Evolutionary conservation across 768 basidiomycete species (phyloP), one percentile per base, ranked within the genome.

Genomic region (Daedaleopsis sinensis): DNA sequence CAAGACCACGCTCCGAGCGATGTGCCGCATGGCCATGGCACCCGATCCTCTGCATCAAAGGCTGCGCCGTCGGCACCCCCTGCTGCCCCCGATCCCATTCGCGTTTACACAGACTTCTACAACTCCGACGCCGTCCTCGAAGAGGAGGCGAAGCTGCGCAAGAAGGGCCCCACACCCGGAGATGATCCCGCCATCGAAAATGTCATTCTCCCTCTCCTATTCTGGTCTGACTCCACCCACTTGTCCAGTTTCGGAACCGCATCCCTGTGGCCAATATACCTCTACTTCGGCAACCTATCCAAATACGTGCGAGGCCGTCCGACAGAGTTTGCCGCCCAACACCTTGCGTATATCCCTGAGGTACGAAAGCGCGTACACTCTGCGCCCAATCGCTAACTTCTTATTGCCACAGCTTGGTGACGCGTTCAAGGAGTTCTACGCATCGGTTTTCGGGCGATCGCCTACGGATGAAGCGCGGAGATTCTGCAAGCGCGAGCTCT

Each of bases 331-430:
- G 72, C 77, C 1, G 68, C 70, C 13, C 76, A 81, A 55, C 78
- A 79, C 59, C 16, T 80, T 0, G 81, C 78, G 11, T 82, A 82
- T 63, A 71, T 82, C n/a, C 82, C 80, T n/a, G 46, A 21, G 15
- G 0, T 69, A 69, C 15, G 78, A 39, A 38, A 27, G 7, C 38
- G 52, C 2, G 10, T 11, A 15, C 15, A 0, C 27, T 23, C 9
- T 12, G 27, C 27, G 44, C n/a, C 18, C 39, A 42, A 42, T 11
- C 3, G 18, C 10, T 39, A 1, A 54, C 35, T 37, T 36, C 37
- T 11, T n/a, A n/a, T n/a, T n/a, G n/a, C n/a, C n/a, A n/a, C n/a
- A 79, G 75, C 63, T 81, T 3, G 74, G 74, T 0, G 76, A 78
- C 52, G 21, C 52, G 0, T 62, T 79, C 19, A 68, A 75, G 24